Evolutionary conservation across 2,329 filamentous ascomycete species (phyloP).

Genomic region (Hymenoscyphus fraxineus): DNA sequence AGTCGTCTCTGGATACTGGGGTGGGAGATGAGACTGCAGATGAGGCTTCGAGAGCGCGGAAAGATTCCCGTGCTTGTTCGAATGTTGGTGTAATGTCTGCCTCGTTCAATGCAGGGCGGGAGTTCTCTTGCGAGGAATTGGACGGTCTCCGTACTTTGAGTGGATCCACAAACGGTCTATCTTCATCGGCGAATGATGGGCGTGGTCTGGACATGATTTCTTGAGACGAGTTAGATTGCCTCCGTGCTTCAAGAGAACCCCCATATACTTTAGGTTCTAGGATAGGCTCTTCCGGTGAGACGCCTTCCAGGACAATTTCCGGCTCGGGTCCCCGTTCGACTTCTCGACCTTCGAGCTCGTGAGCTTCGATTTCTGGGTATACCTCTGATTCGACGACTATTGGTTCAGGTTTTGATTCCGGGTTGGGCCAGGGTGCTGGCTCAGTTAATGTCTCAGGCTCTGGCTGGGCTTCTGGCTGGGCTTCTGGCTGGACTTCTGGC

Average conservation of each 20-base stretch:
- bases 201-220: conserved; percentile 6
- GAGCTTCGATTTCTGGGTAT: neutral
- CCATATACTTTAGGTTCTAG: neutral
- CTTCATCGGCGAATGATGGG: neutral
- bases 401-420: no score
- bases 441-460: neutral
- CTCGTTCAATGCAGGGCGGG: no score
- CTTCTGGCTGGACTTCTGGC: neutral
- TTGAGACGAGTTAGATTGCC: neutral
- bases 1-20: neutral
- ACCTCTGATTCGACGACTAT: neutral
- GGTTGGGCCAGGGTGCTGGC: neutral
- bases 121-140: neutral
- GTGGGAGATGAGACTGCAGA: neutral
- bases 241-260: neutral
- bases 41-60: neutral
- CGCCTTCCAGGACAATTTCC: neutral
- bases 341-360: no score
- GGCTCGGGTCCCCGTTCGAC: neutral
- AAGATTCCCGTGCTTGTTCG: neutral
- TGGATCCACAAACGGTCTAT: neutral
- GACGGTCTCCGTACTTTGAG: neutral
- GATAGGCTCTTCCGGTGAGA: neutral
- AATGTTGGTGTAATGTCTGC: neutral
- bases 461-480: neutral